A percentile compares a stretch with the other conserved stretches of the same genome.
These are phyloP conservation scores for Apophysomyces elegans DNA, from an alignment of 371 early-diverging fungal species.

Conservation along the genomic window DNA sequence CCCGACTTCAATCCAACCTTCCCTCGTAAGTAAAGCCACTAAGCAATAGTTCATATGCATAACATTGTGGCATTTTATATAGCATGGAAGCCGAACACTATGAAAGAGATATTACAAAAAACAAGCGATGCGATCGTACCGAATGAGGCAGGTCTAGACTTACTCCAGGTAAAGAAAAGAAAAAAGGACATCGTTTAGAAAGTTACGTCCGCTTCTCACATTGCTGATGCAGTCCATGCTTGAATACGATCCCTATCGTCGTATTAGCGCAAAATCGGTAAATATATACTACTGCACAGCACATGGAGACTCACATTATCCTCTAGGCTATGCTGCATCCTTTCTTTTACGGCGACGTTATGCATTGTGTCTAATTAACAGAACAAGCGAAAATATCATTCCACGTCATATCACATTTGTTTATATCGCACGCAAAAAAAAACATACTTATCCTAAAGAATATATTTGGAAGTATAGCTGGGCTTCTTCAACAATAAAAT, in stretches of 20 bases:
- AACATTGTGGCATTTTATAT: neutral
- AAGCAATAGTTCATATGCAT: neutral
- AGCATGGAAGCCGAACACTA: conserved; percentile 30
- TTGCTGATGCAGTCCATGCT: conserved; percentile 24
- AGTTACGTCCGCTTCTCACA: neutral
- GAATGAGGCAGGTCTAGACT: conserved; percentile 21
- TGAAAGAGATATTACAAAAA: conserved; percentile 11
- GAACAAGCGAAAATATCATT: conserved; percentile 4
- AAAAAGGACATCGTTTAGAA: neutral
- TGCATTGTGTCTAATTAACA: conserved; percentile 3
- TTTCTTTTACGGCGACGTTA: conserved; percentile 30
- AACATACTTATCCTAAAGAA: conserved; percentile 6
- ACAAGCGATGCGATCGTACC: conserved; percentile 8
- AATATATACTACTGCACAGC: neutral
- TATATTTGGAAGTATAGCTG: conserved; percentile 3
- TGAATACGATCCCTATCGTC: conserved; percentile 31
- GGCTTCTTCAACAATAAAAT: conserved; percentile 5
- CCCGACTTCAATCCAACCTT: conserved; percentile 48
- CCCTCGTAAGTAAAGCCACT: conserved; percentile 22
- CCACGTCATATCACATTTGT: conserved; percentile 5
- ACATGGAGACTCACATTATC: neutral
- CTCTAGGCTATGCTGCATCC: conserved; percentile 27
- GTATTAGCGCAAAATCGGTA: conserved; percentile 34
- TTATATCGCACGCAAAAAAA: conserved; percentile 7
- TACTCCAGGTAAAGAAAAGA: conserved; percentile 23